These are phyloP conservation scores for Dioscorea alata DNA, from an alignment of 106 monocot genomes.

Conservation along the genomic window DNA sequence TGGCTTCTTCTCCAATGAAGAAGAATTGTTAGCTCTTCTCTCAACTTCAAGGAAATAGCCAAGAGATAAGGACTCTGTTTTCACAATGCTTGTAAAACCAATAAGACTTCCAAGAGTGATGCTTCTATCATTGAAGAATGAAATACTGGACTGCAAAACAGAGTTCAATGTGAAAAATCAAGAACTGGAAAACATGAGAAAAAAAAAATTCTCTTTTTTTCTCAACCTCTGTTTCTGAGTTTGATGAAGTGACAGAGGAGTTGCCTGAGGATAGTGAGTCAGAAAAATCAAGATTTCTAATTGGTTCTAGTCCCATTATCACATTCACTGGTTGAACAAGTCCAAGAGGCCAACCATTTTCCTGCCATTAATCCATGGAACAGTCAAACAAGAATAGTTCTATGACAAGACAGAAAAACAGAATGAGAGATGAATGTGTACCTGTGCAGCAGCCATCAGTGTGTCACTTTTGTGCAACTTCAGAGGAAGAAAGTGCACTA, in stretches of 20 bases:
- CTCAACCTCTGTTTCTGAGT: conserved; percentile 34
- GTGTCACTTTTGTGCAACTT: too few species aligned
- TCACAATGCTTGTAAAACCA: conserved; percentile 32
- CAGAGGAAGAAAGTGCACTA: too few species aligned
- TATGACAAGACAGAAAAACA: too few species aligned
- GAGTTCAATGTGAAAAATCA: not conserved
- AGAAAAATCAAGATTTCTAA: conserved; percentile 23
- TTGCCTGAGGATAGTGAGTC: conserved; percentile 28
- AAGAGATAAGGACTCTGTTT: conserved; percentile 17
- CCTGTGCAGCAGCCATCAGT: too few species aligned
- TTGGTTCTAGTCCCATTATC: conserved; percentile 7
- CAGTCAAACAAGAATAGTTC: too few species aligned
- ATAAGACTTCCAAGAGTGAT: conserved; percentile 47
- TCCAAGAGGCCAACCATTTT: conserved; percentile 52
- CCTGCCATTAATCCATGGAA: conserved; percentile 14
- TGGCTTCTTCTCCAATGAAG: too few species aligned
- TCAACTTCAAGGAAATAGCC: conserved; percentile 38
- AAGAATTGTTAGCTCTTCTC: conserved; percentile 20
- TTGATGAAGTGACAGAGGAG: conserved; percentile 28
- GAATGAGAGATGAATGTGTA: too few species aligned
- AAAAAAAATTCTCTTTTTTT: not conserved
- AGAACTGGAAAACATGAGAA: not conserved
- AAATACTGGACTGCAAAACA: conserved; percentile 35
- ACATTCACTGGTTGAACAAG: conserved; percentile 24
- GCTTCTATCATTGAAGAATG: conserved; percentile 36